Evolutionary conservation across 192 early-diverging fungal species (phyloP), one percentile per base, ranked within the genome.

Genomic region (Geosiphon pyriformis): DNA sequence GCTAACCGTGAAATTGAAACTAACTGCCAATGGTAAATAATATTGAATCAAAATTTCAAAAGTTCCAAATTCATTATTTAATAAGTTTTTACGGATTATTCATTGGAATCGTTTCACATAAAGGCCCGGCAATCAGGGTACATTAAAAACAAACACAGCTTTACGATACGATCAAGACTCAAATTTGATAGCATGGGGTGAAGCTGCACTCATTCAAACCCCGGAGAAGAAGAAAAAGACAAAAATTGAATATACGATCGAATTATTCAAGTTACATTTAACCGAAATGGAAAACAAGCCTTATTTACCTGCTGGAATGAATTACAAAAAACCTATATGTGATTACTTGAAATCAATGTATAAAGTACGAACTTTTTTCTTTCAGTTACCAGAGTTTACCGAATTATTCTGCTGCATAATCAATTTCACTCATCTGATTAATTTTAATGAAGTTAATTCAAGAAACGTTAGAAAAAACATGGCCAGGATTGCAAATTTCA

Each of bases 251-350:
- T 42, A 42, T 42, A 54, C 52, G 18, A 20, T 54, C 4, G 52
- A 54, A 26, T 8, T 54, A 7, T 54, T 54, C 20, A 54, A 54
- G 20, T 54, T 54, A 26, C 52, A 54, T 54, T 26, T 54, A 20
- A 54, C 26, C 26, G 52, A 54, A n/a, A 54, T 26, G 26, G 4
- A 4, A 23, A 26, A 26, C 7, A n/a, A 54, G 20, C 52, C 52
- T n/a, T 26, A 7, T 23, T 54, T 54, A 54, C 52, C 52, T n/a
- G 26, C 18, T 8, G 52, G 52, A 7, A n/a, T 54, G 26, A 20
- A n/a, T 20, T 54, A 26, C 20, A 23, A 26, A 20, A 54, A 54
- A 54, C 20, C 52, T 54, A 54, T 54, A 23, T 23, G 20, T 8
- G 52, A 54, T 54, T 54, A 54, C 26, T 26, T 54, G 7, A 54